Base-by-base conservation (phyloP, 2,329 filamentous ascomycete species). In the Colletotrichum truncatum region DNA sequence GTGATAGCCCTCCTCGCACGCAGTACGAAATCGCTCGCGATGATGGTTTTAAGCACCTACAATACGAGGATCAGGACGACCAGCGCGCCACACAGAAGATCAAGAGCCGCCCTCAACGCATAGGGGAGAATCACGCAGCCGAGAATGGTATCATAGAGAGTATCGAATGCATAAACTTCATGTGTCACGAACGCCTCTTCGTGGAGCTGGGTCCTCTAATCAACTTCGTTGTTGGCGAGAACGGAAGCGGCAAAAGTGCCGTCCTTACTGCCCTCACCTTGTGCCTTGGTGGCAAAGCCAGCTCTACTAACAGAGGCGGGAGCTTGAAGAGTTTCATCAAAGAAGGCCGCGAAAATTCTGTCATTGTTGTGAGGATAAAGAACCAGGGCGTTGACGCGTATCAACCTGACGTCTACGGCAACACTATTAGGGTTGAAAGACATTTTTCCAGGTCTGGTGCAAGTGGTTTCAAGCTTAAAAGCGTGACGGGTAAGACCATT, bases 181-280 rank as follows among this genome's bases (percentile, higher is more conserved):
- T 98, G 96, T 98, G 95, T 73, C 96, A 99, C 76, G 84, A 89
- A 45, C 89, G 91, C 59, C 85, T 98, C 16, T 88, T 91, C 43
- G 92, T 97, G 65, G 87, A 91, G 61, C 84, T 99, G n/a, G 96
- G 96, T 0, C 96, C 96, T 0, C 82, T 98, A 36, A 97, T 99
- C 77, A 99, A 99, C 78, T 99, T 99, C 78, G 94, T 99, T 67
- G 94, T 98, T 59, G 96, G 96, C 14, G 94, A 97, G 77, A 99
- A 99, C 75, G 96, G 96, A 30, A 98, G 95, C 75, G 96, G 96
- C 34, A 99, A 99, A 81, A 99, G 96, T 76, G 96, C 96, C 3
- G 91, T 98, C 12, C 81, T 99, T 26, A 98, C 96, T 0, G 96
- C 94, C 4, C 88, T 99, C 69, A 97, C 94, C 0, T 85, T 99